These are phyloP conservation scores for Rhamnella rubrinervis DNA, from an alignment of 331 rosid genomes.

Conservation along the genomic window DNA sequence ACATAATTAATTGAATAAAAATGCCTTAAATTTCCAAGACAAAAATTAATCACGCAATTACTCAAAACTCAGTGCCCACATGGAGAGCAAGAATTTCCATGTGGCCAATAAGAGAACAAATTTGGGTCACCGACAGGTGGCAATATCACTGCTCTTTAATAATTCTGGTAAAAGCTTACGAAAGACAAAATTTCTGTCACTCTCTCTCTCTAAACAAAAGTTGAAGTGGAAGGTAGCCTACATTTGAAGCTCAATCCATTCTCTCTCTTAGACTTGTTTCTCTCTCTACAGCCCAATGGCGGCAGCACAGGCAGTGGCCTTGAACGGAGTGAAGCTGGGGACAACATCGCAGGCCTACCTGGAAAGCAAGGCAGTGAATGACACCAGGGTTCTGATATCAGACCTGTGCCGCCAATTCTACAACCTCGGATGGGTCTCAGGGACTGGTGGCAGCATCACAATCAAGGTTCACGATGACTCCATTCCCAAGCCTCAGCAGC, in stretches of 20 bases:
- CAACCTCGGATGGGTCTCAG: conserved; percentile 88
- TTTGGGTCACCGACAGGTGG: not conserved
- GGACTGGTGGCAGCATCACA: conserved; percentile 94
- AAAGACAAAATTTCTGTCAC: not conserved
- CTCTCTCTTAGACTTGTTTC: not conserved
- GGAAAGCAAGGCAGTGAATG: conserved; percentile 62
- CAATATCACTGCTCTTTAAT: not conserved
- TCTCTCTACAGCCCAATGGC: conserved; percentile 33
- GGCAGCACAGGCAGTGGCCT: conserved; percentile 34
- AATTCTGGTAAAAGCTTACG: no score
- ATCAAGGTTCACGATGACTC: conserved; percentile 80
- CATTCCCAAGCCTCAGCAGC: conserved; percentile 71
- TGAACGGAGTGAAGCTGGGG: conserved; percentile 47
- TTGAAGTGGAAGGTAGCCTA: conserved; percentile 1
- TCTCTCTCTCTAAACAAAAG: no score
- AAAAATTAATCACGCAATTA: not conserved
- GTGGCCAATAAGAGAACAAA: not conserved
- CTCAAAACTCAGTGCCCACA: not conserved
- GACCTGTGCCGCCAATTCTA: conserved; percentile 95
- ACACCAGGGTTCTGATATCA: conserved; percentile 66
- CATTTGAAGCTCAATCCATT: conserved; percentile 12
- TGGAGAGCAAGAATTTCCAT: not conserved
- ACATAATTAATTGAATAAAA: not conserved
- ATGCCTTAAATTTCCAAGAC: not conserved
- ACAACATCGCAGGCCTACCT: conserved; percentile 67